These are phyloP conservation scores for Cairneyella variabilis DNA, from an alignment of 495 filamentous ascomycete genomes.

Conservation along the genomic window DNA sequence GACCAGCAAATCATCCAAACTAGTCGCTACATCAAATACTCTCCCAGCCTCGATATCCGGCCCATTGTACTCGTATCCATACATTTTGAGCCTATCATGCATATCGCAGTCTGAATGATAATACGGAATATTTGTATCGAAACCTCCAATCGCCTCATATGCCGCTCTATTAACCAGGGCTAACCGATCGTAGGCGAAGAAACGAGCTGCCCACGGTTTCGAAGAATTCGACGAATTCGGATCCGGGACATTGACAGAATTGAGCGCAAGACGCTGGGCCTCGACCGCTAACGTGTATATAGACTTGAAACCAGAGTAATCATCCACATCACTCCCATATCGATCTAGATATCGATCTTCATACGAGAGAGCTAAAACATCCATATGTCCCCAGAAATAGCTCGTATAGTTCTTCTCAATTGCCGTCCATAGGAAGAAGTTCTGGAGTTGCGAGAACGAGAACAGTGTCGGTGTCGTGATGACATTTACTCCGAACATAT, in stretches of 20 bases:
- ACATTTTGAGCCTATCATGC: slow-evolving; percentile 49
- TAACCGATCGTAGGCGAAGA: slow-evolving; percentile 56
- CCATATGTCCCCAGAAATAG: slow-evolving; percentile 57
- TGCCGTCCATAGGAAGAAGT: slow-evolving; percentile 49
- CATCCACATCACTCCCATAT: not conserved
- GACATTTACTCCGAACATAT: slow-evolving; percentile 51
- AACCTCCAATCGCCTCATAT: slow-evolving; percentile 47
- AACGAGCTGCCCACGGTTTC: slow-evolving; percentile 42
- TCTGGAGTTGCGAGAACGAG: slow-evolving; percentile 59
- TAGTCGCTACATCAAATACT: slow-evolving; percentile 45
- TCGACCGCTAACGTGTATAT: slow-evolving; percentile 47
- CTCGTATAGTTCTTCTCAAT: slow-evolving; percentile 41
- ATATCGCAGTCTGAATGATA: slow-evolving; percentile 58
- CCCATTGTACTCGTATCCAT: slow-evolving; percentile 34
- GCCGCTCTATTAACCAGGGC: slow-evolving; percentile 51
- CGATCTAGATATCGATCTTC: slow-evolving; percentile 38
- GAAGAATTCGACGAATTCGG: slow-evolving; percentile 17
- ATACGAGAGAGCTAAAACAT: slow-evolving; percentile 50
- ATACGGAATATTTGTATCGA: slow-evolving; percentile 56
- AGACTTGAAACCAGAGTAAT: slow-evolving; percentile 35
- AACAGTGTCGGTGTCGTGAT: slow-evolving; percentile 53
- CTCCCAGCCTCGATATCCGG: slow-evolving; percentile 37
- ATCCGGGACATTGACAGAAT: not conserved
- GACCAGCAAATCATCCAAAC: slow-evolving; percentile 39
- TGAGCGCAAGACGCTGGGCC: slow-evolving; percentile 31